Evolutionary conservation across 331 rosid genomes (phyloP).

Genomic region (Stylosanthes scabra): DNA sequence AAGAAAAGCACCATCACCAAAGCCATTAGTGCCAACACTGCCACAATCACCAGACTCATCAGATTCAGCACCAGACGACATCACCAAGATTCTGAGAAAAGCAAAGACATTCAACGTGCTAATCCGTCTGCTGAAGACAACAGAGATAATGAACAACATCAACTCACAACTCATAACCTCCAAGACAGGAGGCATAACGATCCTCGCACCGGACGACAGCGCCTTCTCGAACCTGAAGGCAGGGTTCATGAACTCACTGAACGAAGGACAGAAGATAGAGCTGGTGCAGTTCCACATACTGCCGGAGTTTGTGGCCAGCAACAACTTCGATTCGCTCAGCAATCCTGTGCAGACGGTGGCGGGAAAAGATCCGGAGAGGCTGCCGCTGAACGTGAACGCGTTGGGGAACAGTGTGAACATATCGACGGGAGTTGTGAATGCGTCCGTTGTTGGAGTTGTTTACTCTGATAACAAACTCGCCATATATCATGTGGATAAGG

Average conservation of each 20-base stretch:
- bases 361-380: conserved; percentile 39
- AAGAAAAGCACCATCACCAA: conserved; percentile 33
- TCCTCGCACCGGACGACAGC: conserved; percentile 46
- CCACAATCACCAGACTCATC: conserved; percentile 47
- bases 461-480: conserved; percentile 47
- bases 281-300: conserved; percentile 54
- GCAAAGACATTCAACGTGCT: conserved; percentile 43
- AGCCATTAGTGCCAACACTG: conserved; percentile 46
- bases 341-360: conserved; percentile 55
- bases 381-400: conserved; percentile 44
- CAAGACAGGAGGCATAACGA: conserved; percentile 45
- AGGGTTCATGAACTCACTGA: conserved; percentile 47
- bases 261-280: conserved; percentile 44
- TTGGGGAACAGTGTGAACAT: conserved; percentile 47
- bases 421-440: conserved; percentile 51
- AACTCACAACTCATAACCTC: conserved; percentile 51
- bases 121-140: conserved; percentile 44
- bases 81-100: conserved; percentile 45
- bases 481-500: conserved; percentile 44
- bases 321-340: conserved; percentile 47
- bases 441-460: conserved; percentile 37
- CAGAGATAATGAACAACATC: conserved; percentile 47
- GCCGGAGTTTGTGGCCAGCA: conserved; percentile 34
- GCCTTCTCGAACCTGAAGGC: conserved; percentile 51
- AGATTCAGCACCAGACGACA: conserved; percentile 46